Base-by-base conservation (phyloP, 2,329 filamentous ascomycete species). In the Claviceps purpurea region DNA sequence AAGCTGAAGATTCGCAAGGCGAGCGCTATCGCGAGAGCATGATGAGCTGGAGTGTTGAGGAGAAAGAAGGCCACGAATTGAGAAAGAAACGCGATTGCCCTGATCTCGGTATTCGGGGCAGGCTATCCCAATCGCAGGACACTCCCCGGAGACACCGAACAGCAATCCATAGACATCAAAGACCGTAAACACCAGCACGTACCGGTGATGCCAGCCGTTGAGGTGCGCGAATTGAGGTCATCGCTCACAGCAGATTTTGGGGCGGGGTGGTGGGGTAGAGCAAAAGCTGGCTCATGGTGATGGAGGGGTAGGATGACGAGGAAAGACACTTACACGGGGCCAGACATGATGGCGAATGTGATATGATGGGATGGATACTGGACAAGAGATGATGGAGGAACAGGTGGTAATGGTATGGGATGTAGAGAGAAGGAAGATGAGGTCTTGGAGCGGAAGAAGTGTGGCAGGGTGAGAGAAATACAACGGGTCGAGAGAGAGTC, bases 1-100 rank as follows among this genome's bases (percentile, higher is more conserved):
- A 71, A 86, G 77, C 74, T 82, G 78, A 70, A 86, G 79, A 74
- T 78, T 82, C 69, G 82, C 82, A 65, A 88, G 78, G 73, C 84
- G 85, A 72, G 83, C 82, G 76, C 84, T 87, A 74, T 58, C 56
- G 62, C 62, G 58, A 60, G 60, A 59, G 49, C 57, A 69, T 68
- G 56, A 69, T 68, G 64, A 69, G 66, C 68, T 65, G 63, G 64
- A 63, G 61, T 55, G 39, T 56, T 52, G 43, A 41, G 18, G 30
- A 53, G 30, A 41, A 20, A 5, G 6, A 47, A 50, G 56, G 52
- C n/a, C 22, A 22, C 47, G n/a, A 26, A 18, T 22, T 11, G 30
- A 3, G 50, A 46, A 18, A n/a, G 38, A n/a, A 47, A 34, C 30
- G 18, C 24, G 30, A 22, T 34, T 34, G 26, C 26, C 40, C 41